Base-by-base conservation (phyloP, 225 moss, liverwort and hornwort species). In the Sphagnum contortum region DNA sequence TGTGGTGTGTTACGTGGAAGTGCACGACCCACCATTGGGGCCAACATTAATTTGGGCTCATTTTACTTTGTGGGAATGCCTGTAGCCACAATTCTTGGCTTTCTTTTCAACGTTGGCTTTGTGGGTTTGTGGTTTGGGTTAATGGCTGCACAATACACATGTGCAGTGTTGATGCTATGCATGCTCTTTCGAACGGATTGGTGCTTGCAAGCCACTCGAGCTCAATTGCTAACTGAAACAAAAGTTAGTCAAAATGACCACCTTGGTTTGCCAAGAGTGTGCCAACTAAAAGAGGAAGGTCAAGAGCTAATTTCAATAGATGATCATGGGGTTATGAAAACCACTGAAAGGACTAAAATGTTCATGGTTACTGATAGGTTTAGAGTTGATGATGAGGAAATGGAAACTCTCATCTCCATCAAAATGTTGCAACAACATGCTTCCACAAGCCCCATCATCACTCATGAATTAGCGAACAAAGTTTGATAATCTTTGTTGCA, bases 21-120 rank as follows among this genome's bases (percentile, higher is more conserved):
- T 63, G 95, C 95, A 0, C 81, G 88, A 61, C 95, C 95, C 0
- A 87, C 83, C 66, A 57, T 81, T n/a, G 87, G 82, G 57, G 95
- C 95, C 12, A 74, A 87, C 54, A 92, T 96, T 61, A 96, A 90
- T 76, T 80, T 91, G 65, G 77, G 84, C 5, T 90, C 92, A 6
- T 96, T 96, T 70, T 96, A 96, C 64, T 56, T 90, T 72, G 88
- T 96, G 44, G 95, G 95, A 47, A 88, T 84, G 69, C 95, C 92
- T 4, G 90, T 96, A 1, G 92, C 95, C 5, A 80, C 92, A 29
- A 65, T 77, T 4, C 79, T 85, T n/a, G 95, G 89, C 29, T 96
- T 96, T 77, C 90, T 88, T 87, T 72, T 92, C 12, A 66, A 80
- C 45, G 60, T 87, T 4, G 95, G 95, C 2, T 96, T 96, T 63